phyloP scores from a whole-genome alignment of 495 filamentous ascomycete genomes.

The Collariella sp. region DNA sequence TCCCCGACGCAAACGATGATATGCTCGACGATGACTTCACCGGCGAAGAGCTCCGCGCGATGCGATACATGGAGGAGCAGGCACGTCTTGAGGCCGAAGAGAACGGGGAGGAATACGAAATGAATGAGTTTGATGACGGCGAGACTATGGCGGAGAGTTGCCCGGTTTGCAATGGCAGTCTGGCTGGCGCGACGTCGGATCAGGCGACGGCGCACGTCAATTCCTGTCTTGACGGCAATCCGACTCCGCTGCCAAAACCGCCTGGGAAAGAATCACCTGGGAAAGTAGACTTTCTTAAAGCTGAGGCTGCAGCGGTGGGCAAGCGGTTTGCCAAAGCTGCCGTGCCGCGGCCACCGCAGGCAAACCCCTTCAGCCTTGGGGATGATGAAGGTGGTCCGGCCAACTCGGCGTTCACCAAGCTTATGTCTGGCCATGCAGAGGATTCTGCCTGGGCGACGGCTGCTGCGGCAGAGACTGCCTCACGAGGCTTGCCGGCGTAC shows the following conservation, averaged over 20 bases:
- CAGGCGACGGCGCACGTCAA: conserved; percentile 75
- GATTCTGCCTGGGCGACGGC: conserved; percentile 83
- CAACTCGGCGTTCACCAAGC: conserved; percentile 73
- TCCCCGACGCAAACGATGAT: conserved; percentile 22
- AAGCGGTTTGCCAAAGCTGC: conserved; percentile 57
- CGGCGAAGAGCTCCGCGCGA: conserved; percentile 56
- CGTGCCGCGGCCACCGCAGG: conserved; percentile 65
- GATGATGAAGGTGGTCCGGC: conserved; percentile 24
- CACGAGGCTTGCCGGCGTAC: conserved; percentile 82
- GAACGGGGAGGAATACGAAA: conserved; percentile 30
- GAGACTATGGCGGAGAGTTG: conserved; percentile 43
- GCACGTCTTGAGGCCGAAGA: conserved; percentile 48
- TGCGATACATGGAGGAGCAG: conserved; percentile 56
- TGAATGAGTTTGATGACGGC: background rate
- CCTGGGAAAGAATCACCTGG: background rate
- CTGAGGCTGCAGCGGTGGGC: conserved; percentile 33
- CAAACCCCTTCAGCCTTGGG: conserved; percentile 55
- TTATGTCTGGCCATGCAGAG: conserved; percentile 88
- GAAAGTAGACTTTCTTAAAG: conserved; percentile 17
- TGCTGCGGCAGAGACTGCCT: conserved; percentile 65
- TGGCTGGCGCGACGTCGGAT: conserved; percentile 51
- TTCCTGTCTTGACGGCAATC: conserved; percentile 77
- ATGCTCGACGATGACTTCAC: conserved; percentile 42
- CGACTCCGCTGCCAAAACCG: conserved; percentile 39
- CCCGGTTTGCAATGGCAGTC: conserved; percentile 63